These are phyloP conservation scores for Vitis cinerea DNA, from an alignment of 164 flowering plant genomes.

Conservation along the genomic window DNA sequence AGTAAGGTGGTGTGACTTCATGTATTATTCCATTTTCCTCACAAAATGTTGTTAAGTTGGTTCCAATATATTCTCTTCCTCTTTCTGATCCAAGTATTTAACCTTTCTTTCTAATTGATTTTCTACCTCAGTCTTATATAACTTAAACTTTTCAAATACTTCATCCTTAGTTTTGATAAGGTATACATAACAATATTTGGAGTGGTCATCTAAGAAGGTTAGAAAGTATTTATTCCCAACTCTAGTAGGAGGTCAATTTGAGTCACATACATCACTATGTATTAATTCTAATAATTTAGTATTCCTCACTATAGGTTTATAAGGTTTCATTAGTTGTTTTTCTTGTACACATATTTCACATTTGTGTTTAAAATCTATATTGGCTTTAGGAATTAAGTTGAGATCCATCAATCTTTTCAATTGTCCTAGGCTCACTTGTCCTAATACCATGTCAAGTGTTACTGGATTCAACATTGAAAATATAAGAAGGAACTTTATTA, in stretches of 20 bases:
- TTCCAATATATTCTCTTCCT: conserved; percentile 8
- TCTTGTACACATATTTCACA: conserved; percentile 4
- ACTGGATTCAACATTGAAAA: background rate
- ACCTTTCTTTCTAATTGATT: conserved; percentile 12
- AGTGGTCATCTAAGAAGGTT: background rate
- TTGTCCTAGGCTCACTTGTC: background rate
- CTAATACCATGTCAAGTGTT: conserved; percentile 1
- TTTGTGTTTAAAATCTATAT: background rate
- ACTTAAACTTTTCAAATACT: background rate
- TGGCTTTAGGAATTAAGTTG: background rate
- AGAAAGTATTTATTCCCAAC: background rate
- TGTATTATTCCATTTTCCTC: background rate
- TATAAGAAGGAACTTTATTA: background rate
- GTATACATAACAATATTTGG: conserved; percentile 4
- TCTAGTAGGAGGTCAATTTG: background rate
- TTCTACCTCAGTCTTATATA: conserved; percentile 7
- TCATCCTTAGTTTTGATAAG: conserved; percentile 2
- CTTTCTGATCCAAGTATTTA: background rate
- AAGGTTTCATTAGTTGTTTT: background rate
- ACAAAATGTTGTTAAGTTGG: background rate
- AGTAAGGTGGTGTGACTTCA: background rate
- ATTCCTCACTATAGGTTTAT: background rate
- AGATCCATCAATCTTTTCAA: background rate
- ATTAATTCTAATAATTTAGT: background rate
- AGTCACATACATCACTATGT: background rate